These are phyloP conservation scores for Parathielavia appendiculata DNA, from an alignment of 495 filamentous ascomycete species.

Conservation along the genomic window DNA sequence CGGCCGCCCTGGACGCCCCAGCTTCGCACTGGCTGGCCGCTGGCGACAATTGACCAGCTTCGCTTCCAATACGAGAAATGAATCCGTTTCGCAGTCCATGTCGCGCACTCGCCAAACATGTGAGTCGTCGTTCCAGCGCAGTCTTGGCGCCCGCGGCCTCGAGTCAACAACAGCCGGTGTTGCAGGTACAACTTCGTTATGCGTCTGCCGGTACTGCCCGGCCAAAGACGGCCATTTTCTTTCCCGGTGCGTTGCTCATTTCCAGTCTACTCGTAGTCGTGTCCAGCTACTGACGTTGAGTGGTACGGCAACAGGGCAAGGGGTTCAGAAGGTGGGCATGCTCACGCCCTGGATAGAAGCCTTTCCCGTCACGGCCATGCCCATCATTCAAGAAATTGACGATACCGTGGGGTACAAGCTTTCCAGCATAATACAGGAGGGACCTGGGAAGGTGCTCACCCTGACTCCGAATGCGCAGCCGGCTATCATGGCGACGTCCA, in stretches of 20 bases:
- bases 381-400: conserved; percentile 81
- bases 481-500: conserved; percentile 89
- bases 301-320: conserved; percentile 60
- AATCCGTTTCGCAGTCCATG: conserved; percentile 18
- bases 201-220: conserved; percentile 23
- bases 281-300: not conserved
- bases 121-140: conserved; percentile 8
- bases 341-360: conserved; percentile 71
- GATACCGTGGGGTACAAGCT: conserved; percentile 61
- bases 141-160: conserved; percentile 9
- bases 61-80: conserved; percentile 16
- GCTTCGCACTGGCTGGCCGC: conserved; percentile 29
- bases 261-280: not conserved
- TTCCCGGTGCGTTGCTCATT: conserved; percentile 57
- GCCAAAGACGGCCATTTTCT: conserved; percentile 76
- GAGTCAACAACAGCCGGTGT: not conserved
- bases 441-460: conserved; percentile 69
- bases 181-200: conserved; percentile 19
- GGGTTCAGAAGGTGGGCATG: conserved; percentile 94
- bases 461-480: conserved; percentile 86
- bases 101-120: conserved; percentile 13
- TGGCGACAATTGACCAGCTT: conserved; percentile 9
- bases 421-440: conserved; percentile 72
- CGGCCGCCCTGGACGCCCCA: conserved; percentile 23
- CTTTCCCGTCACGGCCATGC: conserved; percentile 68